A percentile compares a stretch with the other conserved stretches of the same genome.
phyloP scores from a whole-genome alignment of 768 basidiomycete species.

The Tricholoma sp. region DNA sequence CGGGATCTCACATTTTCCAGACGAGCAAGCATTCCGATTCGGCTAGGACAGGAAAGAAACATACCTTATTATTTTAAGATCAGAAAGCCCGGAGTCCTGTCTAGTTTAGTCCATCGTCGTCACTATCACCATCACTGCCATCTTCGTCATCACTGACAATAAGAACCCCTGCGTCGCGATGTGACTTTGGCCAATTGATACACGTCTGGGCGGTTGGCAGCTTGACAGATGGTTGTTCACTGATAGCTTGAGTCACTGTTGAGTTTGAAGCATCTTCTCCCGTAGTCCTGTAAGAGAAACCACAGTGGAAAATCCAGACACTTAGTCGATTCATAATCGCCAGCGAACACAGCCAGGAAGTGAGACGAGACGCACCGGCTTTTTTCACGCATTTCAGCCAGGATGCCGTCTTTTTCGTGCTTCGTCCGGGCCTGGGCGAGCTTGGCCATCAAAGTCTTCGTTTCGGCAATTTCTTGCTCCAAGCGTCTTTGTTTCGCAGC shows the following conservation, averaged over 20 bases:
- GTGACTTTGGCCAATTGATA: constrained; percentile 42
- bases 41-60: neutral
- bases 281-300: constrained; percentile 27
- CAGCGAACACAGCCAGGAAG: constrained; percentile 11
- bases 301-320: constrained; percentile 14
- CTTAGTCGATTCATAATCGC: constrained; percentile 16
- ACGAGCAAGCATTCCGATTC: neutral
- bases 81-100: neutral
- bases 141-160: constrained; percentile 36
- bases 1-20: neutral
- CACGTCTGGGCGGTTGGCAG: constrained; percentile 8
- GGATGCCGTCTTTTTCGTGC: constrained; percentile 43
- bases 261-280: constrained; percentile 24
- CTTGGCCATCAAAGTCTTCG: constrained; percentile 44
- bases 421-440: constrained; percentile 42
- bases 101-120: constrained; percentile 7
- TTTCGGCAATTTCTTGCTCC: constrained; percentile 49
- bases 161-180: constrained; percentile 36
- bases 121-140: constrained; percentile 18
- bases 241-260: neutral
- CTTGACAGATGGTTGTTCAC: neutral
- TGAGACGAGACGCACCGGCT: constrained; percentile 43
- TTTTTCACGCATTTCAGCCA: constrained; percentile 42
- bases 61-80: constrained; percentile 1
- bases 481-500: constrained; percentile 44